These are phyloP conservation scores for Microbotryum lychnidis-dioicae DNA, from an alignment of 1,284 basidiomycete species.

Conservation along the genomic window DNA sequence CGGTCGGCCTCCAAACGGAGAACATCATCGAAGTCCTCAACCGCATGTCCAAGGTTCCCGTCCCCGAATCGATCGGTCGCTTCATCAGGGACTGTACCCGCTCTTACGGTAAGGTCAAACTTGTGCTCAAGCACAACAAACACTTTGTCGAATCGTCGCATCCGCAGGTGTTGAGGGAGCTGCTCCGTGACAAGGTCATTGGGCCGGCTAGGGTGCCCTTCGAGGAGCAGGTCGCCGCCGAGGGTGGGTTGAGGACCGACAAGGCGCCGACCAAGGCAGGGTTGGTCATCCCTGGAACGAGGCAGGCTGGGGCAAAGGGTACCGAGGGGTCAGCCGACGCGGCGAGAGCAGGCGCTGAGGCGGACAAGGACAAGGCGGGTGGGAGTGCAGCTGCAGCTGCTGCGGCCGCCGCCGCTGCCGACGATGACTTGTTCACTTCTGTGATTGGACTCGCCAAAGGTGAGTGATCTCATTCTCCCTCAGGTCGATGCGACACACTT, in stretches of 20 bases:
- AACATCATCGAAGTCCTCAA: constrained; percentile 88
- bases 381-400: constrained; percentile 2
- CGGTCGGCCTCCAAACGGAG: constrained; percentile 92
- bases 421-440: constrained; percentile 70
- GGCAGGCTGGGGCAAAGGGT: constrained; percentile 38
- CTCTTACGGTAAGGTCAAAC: constrained; percentile 93
- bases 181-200: constrained; percentile 78
- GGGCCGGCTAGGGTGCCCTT: constrained; percentile 60
- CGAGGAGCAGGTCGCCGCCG: constrained; percentile 45
- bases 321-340: constrained; percentile 7
- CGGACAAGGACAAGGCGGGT: constrained; percentile 6
- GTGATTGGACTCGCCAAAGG: constrained; percentile 85
- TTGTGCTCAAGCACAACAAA: constrained; percentile 92
- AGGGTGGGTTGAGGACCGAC: constrained; percentile 60
- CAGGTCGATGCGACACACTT: neutral
- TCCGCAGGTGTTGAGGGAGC: constrained; percentile 75
- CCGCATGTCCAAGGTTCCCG: constrained; percentile 51
- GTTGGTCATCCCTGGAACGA: constrained; percentile 71
- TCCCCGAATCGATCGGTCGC: constrained; percentile 68
- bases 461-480: constrained; percentile 38
- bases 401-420: constrained; percentile 37
- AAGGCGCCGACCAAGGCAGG: constrained; percentile 72
- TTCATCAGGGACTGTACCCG: constrained; percentile 85
- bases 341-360: constrained; percentile 7
- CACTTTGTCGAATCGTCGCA: constrained; percentile 91